A percentile compares a stretch with the other conserved stretches of the same genome.
Evolutionary conservation across 2,329 filamentous ascomycete genomes (phyloP).

Genomic region (Zymoseptoria passerinii): DNA sequence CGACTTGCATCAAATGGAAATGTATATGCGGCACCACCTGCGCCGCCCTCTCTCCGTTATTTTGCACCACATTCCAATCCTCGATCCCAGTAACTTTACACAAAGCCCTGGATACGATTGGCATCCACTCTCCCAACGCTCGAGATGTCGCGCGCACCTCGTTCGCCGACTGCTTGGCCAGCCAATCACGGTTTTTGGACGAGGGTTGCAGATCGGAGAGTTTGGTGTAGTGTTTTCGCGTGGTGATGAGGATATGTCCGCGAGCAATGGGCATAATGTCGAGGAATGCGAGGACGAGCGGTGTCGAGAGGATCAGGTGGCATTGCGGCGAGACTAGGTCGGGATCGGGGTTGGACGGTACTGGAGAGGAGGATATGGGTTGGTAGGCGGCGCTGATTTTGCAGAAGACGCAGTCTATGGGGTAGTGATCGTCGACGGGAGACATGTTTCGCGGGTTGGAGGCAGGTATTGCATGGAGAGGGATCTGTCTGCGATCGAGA

Average conservation of each 20-base stretch:
- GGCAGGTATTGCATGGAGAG: not conserved
- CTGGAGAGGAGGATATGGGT: conserved; percentile 24
- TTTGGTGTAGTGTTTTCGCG: conserved; percentile 68
- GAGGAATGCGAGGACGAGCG: conserved; percentile 73
- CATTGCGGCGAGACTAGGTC: conserved; percentile 29
- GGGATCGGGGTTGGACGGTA: conserved; percentile 29
- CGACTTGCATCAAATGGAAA: conserved; percentile 67
- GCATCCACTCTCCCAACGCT: conserved; percentile 47
- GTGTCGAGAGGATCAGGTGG: conserved; percentile 67
- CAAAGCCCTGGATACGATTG: conserved; percentile 64
- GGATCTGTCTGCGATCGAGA: not conserved
- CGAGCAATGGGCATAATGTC: conserved; percentile 83
- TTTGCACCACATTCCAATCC: conserved; percentile 97
- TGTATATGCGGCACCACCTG: conserved; percentile 92
- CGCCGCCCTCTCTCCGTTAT: conserved; percentile 79
- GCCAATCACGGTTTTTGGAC: conserved; percentile 9
- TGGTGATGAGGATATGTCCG: conserved; percentile 76
- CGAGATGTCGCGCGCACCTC: conserved; percentile 17
- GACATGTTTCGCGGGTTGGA: conserved; percentile 6
- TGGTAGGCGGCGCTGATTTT: conserved; percentile 47
- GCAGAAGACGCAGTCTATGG: conserved; percentile 50
- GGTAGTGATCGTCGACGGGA: conserved; percentile 31
- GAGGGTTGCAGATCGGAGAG: conserved; percentile 54
- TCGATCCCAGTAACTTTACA: conserved; percentile 59
- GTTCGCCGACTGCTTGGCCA: conserved; percentile 9